Evolutionary conservation across 140 eudicot species (phyloP).

Genomic region (Anethum foeniculum): DNA sequence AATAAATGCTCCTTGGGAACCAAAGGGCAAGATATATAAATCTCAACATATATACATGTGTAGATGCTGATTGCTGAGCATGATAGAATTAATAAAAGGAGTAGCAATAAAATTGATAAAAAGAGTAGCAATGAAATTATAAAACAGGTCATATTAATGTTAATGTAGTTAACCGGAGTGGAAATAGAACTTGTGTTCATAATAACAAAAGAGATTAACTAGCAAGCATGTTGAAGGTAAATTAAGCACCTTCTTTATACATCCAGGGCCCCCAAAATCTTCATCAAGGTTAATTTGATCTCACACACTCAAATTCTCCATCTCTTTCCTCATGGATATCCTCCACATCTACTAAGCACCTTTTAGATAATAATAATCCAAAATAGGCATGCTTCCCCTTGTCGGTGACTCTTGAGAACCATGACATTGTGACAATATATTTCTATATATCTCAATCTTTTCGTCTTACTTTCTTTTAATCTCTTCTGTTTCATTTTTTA

Average conservation of each 20-base stretch:
- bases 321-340: not conserved
- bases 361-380: not conserved
- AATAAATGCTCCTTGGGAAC: not conserved
- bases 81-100: not conserved
- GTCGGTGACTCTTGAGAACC: not conserved
- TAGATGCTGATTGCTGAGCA: too few relatives aligned
- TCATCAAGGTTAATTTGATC: not conserved
- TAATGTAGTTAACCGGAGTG: not conserved
- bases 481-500: too few relatives aligned
- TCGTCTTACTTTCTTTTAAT: too few relatives aligned
- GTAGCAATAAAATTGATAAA: not conserved
- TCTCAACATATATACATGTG: too few relatives aligned
- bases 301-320: not conserved
- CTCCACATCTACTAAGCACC: not conserved
- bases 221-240: not conserved
- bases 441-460: too few relatives aligned
- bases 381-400: not conserved
- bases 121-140: too few relatives aligned
- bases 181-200: not conserved
- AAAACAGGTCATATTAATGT: not conserved
- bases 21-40: not conserved
- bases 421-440: not conserved
- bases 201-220: not conserved
- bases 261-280: not conserved
- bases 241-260: not conserved